Conservation (phyloP, 2,329 filamentous ascomycete genomes). For the Fusarium sp. region DNA sequence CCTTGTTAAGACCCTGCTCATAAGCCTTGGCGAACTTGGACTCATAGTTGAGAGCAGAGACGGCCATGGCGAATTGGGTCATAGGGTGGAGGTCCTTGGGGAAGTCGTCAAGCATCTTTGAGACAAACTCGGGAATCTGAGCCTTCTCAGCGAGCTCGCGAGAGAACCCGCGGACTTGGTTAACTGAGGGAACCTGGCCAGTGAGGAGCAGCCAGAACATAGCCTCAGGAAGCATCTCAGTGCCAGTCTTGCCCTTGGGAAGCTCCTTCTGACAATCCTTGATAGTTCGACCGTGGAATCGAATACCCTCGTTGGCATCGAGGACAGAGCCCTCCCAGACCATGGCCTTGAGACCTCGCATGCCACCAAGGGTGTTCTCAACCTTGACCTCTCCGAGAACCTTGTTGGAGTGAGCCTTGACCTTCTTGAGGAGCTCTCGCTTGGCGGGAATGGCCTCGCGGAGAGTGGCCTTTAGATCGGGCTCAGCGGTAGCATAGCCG, state of each 20-base stretch:
- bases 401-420: conserved; percentile 87
- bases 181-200: conserved; percentile 86
- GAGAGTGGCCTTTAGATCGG: conserved; percentile 89
- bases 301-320: conserved; percentile 96
- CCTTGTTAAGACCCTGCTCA: conserved; percentile 90
- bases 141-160: conserved; percentile 89
- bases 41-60: conserved; percentile 95
- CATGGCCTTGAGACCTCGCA: conserved; percentile 98
- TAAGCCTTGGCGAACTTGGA: conserved; percentile 95
- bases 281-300: conserved; percentile 97
- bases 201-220: conserved; percentile 99
- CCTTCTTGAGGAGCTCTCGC: conserved; percentile 91
- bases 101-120: conserved; percentile 90
- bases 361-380: conserved; percentile 93
- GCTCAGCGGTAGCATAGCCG: conserved; percentile 82
- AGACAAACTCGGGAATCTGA: conserved; percentile 83
- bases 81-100: conserved; percentile 94
- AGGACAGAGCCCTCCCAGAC: conserved; percentile 98
- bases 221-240: conserved; percentile 97
- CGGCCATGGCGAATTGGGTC: conserved; percentile 96
- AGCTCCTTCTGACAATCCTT: conserved; percentile 96
- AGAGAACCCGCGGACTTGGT: conserved; percentile 85
- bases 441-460: conserved; percentile 89
- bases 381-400: conserved; percentile 93
- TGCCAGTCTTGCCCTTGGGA: conserved; percentile 90